A percentile compares a stretch with the other conserved stretches of the same genome.
phyloP scores from a whole-genome alignment of 441 rosid species.

The Pelargonium fulgidum region DNA sequence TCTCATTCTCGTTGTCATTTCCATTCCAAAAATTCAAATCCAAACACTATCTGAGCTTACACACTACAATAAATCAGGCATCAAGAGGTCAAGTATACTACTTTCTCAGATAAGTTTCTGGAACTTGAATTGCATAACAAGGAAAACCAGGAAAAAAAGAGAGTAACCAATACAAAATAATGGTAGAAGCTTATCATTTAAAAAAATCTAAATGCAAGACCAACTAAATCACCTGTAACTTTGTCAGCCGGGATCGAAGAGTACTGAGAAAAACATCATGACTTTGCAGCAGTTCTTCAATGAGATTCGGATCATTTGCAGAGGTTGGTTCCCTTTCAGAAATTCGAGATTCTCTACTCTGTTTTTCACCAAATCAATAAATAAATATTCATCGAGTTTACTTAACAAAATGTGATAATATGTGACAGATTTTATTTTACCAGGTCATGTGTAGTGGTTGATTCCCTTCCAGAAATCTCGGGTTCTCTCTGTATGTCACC shows the following conservation, averaged over 20 bases:
- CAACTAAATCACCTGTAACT: slow-evolving; percentile 57
- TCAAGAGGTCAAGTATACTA: neutral
- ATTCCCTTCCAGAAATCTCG: slow-evolving; percentile 1
- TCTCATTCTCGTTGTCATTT: no score
- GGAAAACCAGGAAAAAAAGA: neutral
- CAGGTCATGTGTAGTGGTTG: neutral
- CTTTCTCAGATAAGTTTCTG: neutral
- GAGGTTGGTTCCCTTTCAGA: slow-evolving; percentile 41
- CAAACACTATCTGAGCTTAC: neutral
- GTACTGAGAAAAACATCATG: slow-evolving; percentile 64
- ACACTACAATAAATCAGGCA: neutral
- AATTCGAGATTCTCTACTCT: slow-evolving; percentile 60
- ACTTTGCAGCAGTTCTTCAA: slow-evolving; percentile 60
- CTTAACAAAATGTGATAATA: neutral
- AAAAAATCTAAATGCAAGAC: slow-evolving; percentile 7
- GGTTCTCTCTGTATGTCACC: neutral
- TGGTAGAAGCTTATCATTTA: neutral
- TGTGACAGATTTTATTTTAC: neutral
- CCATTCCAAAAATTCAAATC: no score
- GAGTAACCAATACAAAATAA: neutral
- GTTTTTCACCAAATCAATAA: slow-evolving; percentile 25
- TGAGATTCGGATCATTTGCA: slow-evolving; percentile 34
- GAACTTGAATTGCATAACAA: neutral
- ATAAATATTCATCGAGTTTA: slow-evolving; percentile 1
- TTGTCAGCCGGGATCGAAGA: slow-evolving; percentile 73